Evolutionary conservation across 352 stramenopile species (phyloP).

Genomic region (Pythium utonaiense): DNA sequence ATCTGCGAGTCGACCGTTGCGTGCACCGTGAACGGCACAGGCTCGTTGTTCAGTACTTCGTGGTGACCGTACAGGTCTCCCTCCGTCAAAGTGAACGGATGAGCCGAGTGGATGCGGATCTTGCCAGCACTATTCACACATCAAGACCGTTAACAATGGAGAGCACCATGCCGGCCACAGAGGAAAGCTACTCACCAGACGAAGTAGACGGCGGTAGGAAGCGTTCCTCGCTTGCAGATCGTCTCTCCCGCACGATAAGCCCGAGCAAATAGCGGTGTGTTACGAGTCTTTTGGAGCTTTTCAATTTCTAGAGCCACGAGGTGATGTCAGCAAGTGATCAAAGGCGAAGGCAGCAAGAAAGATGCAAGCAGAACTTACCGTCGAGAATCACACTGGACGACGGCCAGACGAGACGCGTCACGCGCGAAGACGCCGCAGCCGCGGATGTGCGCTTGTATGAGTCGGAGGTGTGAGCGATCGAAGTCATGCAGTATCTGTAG

Average conservation of each 20-base stretch:
- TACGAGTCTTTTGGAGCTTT: conserved; percentile 31
- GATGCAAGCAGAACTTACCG: conserved; percentile 26
- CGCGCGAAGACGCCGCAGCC: conserved; percentile 52
- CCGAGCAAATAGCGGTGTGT: conserved; percentile 72
- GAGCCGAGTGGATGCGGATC: conserved; percentile 63
- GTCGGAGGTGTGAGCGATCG: conserved; percentile 66
- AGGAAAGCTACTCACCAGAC: conserved; percentile 42
- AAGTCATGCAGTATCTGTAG: conserved; percentile 85
- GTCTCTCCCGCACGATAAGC: conserved; percentile 57
- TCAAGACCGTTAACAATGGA: neutral
- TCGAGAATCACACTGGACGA: conserved; percentile 53
- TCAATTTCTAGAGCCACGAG: conserved; percentile 43
- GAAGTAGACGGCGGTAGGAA: conserved; percentile 76
- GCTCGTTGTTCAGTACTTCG: conserved; percentile 68
- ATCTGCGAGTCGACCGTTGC: conserved; percentile 56
- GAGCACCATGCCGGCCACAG: neutral
- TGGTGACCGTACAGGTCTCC: conserved; percentile 59
- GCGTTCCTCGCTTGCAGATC: conserved; percentile 61
- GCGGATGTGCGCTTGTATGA: conserved; percentile 78
- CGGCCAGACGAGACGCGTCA: conserved; percentile 56
- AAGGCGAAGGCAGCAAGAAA: neutral
- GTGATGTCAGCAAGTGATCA: neutral
- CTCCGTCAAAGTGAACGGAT: conserved; percentile 49
- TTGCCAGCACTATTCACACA: conserved; percentile 43
- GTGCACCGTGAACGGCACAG: conserved; percentile 62